These are phyloP conservation scores for Syzygium aqueum DNA, from an alignment of 345 rosid species.

Conservation along the genomic window DNA sequence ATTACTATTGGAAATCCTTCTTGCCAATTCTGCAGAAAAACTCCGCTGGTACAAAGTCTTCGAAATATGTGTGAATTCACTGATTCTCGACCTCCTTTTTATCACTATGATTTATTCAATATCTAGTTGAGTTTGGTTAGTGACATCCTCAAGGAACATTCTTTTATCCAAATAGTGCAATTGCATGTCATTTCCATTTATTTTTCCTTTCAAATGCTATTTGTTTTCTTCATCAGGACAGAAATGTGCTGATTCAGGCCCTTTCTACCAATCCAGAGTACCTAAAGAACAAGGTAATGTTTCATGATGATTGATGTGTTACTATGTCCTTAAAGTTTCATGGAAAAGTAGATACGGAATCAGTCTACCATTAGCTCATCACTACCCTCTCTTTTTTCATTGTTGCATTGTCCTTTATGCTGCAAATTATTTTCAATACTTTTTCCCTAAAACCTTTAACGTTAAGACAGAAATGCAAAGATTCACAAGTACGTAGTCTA, in stretches of 20 bases:
- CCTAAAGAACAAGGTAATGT: constrained; percentile 72
- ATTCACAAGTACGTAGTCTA: not conserved
- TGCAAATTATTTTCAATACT: not conserved
- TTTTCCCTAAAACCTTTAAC: not conserved
- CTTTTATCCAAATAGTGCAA: not conserved
- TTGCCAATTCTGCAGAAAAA: not conserved
- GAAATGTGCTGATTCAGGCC: constrained; percentile 59
- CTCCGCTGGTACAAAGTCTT: not conserved
- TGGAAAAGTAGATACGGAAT: not conserved
- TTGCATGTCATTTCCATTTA: not conserved
- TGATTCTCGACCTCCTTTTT: not conserved
- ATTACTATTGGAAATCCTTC: no score
- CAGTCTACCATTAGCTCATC: not conserved
- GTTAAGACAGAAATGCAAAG: not conserved
- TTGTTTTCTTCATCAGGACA: constrained; percentile 39
- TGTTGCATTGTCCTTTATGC: not conserved
- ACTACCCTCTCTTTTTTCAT: not conserved
- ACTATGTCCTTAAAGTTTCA: not conserved
- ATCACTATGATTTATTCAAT: not conserved
- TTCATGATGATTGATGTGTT: not conserved
- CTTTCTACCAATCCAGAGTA: constrained; percentile 88
- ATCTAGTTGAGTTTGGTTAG: not conserved
- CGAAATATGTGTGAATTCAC: not conserved
- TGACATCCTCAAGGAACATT: not conserved
- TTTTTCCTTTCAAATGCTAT: not conserved